phyloP scores from a whole-genome alignment of 1,284 basidiomycete species.

The Mrakiaceae sp. region DNA sequence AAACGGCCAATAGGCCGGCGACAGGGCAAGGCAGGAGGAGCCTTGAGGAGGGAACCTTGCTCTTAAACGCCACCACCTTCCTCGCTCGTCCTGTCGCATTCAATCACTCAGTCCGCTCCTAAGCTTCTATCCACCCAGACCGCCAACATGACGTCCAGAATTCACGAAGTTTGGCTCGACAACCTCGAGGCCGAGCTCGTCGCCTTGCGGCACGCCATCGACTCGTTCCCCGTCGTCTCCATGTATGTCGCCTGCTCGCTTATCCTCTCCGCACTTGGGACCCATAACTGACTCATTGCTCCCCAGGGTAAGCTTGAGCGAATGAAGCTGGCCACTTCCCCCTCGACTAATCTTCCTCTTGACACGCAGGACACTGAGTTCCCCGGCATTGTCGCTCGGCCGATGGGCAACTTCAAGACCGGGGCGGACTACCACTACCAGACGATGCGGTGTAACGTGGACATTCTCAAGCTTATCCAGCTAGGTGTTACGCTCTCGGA shows the following conservation, averaged over 20 bases:
- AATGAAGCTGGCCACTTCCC: slow-evolving; percentile 4
- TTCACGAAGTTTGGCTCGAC: slow-evolving; percentile 87
- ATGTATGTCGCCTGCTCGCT: slow-evolving; percentile 42
- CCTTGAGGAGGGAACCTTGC: too few relatives aligned
- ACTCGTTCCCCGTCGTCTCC: slow-evolving; percentile 85
- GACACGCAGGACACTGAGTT: slow-evolving; percentile 83
- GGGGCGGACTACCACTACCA: slow-evolving; percentile 99
- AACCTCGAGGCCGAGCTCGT: slow-evolving; percentile 90
- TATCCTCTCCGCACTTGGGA: too few relatives aligned
- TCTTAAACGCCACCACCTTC: slow-evolving; percentile 3
- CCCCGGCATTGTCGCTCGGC: slow-evolving; percentile 93
- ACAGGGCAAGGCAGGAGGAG: too few relatives aligned
- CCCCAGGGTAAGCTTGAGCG: background rate
- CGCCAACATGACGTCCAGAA: slow-evolving; percentile 26
- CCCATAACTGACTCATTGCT: background rate
- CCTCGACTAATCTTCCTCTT: background rate
- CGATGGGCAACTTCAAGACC: slow-evolving; percentile 91
- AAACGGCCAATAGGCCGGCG: too few relatives aligned
- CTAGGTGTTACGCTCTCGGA: slow-evolving; percentile 90
- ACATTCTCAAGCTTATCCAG: slow-evolving; percentile 95
- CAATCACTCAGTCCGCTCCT: background rate
- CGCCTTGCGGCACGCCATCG: slow-evolving; percentile 71
- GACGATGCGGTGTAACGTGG: slow-evolving; percentile 98
- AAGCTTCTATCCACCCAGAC: too few relatives aligned
- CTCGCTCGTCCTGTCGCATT: background rate